Conservation (phyloP, 768 basidiomycete genomes). For the Phlegmacium glaucopus region DNA sequence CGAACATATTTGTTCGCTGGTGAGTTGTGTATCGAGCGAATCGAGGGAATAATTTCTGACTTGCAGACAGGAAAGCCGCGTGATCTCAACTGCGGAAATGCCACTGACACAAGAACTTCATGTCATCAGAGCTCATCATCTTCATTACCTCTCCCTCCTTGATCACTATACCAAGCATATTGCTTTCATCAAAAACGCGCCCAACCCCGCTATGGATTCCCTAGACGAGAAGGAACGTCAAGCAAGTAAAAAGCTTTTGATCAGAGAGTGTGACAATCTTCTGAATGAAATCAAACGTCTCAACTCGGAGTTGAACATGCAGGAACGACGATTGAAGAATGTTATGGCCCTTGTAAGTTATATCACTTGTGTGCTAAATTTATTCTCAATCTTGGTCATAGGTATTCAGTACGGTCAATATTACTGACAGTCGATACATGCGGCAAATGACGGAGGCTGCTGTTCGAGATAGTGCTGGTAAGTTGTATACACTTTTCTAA, state of each 20-base stretch:
- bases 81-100: slow-evolving; percentile 21
- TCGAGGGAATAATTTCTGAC: background rate
- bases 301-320: slow-evolving; percentile 38
- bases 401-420: slow-evolving; percentile 44
- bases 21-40: slow-evolving; percentile 22
- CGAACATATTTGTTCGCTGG: slow-evolving; percentile 43
- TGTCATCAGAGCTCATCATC: slow-evolving; percentile 49
- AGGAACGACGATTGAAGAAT: slow-evolving; percentile 43
- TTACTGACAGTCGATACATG: slow-evolving; percentile 40
- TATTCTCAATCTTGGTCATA: slow-evolving; percentile 10
- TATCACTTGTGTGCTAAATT: background rate
- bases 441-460: slow-evolving; percentile 33
- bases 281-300: slow-evolving; percentile 48
- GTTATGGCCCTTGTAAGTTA: slow-evolving; percentile 40
- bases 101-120: slow-evolving; percentile 48
- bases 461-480: slow-evolving; percentile 27
- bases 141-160: slow-evolving; percentile 52
- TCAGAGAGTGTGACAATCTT: slow-evolving; percentile 44
- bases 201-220: slow-evolving; percentile 46
- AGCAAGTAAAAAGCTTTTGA: slow-evolving; percentile 28
- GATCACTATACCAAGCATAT: slow-evolving; percentile 49
- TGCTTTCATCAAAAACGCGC: slow-evolving; percentile 39
- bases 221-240: slow-evolving; percentile 14
- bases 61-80: slow-evolving; percentile 13
- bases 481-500: background rate